Evolutionary conservation across 2,329 filamentous ascomycete genomes (phyloP).

Genomic region (Penicillium paneum): DNA sequence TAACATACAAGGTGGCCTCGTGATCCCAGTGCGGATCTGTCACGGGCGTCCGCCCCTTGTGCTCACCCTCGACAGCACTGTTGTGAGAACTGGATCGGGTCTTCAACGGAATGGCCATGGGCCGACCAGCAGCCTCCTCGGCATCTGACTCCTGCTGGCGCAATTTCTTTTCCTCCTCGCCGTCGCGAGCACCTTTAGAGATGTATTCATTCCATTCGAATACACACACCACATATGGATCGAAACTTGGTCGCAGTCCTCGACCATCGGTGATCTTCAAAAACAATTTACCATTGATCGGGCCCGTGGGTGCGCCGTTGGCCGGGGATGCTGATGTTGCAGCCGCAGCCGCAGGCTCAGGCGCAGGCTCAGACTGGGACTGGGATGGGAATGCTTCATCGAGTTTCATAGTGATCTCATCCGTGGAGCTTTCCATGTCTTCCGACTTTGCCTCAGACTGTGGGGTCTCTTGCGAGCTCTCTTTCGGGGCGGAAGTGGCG

Average conservation of each 20-base stretch:
- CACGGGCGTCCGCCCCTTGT: constrained; percentile 59
- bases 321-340: constrained; percentile 21
- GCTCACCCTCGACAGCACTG: constrained; percentile 67
- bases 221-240: constrained; percentile 93
- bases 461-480: neutral
- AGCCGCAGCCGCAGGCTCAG: neutral
- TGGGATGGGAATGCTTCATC: constrained; percentile 36
- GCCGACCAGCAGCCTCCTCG: constrained; percentile 70
- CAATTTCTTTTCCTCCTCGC: constrained; percentile 61
- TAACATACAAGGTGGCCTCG: constrained; percentile 85
- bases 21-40: constrained; percentile 95
- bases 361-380: neutral
- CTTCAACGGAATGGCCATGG: constrained; percentile 95
- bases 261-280: constrained; percentile 86
- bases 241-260: constrained; percentile 73
- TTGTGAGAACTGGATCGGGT: constrained; percentile 96
- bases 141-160: constrained; percentile 56
- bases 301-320: constrained; percentile 61
- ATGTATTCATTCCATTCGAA: constrained; percentile 97
- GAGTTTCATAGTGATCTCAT: constrained; percentile 37
- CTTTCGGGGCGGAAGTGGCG: constrained; percentile 20
- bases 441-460: constrained; percentile 18
- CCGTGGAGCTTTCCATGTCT: constrained; percentile 29
- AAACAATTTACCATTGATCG: constrained; percentile 80
- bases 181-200: constrained; percentile 72